These are phyloP conservation scores for Pontederia paniculata DNA, from an alignment of 176 grass and related monocot species.

Conservation along the genomic window DNA sequence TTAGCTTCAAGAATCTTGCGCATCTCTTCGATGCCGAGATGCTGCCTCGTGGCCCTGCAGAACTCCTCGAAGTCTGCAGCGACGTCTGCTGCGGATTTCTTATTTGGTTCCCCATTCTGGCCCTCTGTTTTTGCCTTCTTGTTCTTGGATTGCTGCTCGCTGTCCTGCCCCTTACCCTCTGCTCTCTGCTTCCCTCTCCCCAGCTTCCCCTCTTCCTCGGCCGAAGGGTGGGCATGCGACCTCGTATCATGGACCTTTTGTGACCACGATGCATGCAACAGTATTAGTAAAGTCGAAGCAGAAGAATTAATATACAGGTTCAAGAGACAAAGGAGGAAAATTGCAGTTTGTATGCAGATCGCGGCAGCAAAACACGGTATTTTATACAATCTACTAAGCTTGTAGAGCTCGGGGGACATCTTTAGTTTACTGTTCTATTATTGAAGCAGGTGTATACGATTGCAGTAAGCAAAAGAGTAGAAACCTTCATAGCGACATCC, in stretches of 20 bases:
- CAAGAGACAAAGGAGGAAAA: too few relatives aligned
- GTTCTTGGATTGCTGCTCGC: conserved; percentile 13
- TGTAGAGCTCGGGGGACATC: too few relatives aligned
- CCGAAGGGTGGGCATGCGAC: neutral
- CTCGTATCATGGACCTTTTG: conserved; percentile 8
- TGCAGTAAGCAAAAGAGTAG: too few relatives aligned
- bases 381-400: too few relatives aligned
- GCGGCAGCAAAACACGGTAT: too few relatives aligned
- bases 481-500: too few relatives aligned
- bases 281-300: too few relatives aligned
- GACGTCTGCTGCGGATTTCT: conserved; percentile 4
- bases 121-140: conserved; percentile 37
- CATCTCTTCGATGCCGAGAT: conserved; percentile 58
- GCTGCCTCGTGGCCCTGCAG: conserved; percentile 42
- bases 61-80: conserved; percentile 41
- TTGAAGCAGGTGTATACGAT: too few relatives aligned
- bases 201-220: neutral
- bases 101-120: conserved; percentile 22
- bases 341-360: too few relatives aligned
- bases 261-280: too few relatives aligned
- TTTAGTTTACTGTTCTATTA: too few relatives aligned
- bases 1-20: conserved; percentile 69
- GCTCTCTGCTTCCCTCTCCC: conserved; percentile 1
- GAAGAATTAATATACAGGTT: too few relatives aligned
- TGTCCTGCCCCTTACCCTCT: neutral